These are phyloP conservation scores for Berberis thunbergii DNA, from an alignment of 164 flowering plant genomes.

Conservation along the genomic window DNA sequence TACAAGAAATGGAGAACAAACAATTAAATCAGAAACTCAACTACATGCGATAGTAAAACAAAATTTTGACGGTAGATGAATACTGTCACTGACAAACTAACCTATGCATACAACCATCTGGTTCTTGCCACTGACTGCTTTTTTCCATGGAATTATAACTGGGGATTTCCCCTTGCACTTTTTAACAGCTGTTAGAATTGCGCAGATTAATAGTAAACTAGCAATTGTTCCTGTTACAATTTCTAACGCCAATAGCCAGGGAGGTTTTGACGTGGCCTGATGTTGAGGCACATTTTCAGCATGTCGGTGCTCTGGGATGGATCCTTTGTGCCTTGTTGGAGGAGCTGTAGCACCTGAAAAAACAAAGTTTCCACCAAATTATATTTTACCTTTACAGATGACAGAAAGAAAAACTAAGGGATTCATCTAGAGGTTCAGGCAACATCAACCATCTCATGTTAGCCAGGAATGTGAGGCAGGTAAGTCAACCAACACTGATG, in stretches of 20 bases:
- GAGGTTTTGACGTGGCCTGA: constrained; percentile 43
- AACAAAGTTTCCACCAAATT: neutral
- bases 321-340: constrained; percentile 21
- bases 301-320: constrained; percentile 27
- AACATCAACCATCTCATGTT: too few species aligned
- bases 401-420: too few species aligned
- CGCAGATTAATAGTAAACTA: constrained; percentile 43
- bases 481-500: too few species aligned
- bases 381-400: neutral
- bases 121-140: constrained; percentile 52
- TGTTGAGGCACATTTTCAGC: constrained; percentile 26
- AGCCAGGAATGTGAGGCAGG: too few species aligned
- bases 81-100: constrained; percentile 28
- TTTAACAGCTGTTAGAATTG: constrained; percentile 38
- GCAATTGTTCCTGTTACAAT: constrained; percentile 64
- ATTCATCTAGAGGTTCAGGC: too few species aligned
- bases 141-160: constrained; percentile 73
- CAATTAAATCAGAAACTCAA: neutral
- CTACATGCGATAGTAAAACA: neutral
- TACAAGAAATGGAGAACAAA: constrained; percentile 16
- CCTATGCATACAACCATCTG: constrained; percentile 47
- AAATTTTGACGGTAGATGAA: neutral
- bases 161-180: constrained; percentile 52
- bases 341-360: constrained; percentile 30
- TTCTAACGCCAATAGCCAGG: constrained; percentile 77